These are phyloP conservation scores for Colletotrichum echinochloae DNA, from an alignment of 2,329 filamentous ascomycete species.

Conservation along the genomic window DNA sequence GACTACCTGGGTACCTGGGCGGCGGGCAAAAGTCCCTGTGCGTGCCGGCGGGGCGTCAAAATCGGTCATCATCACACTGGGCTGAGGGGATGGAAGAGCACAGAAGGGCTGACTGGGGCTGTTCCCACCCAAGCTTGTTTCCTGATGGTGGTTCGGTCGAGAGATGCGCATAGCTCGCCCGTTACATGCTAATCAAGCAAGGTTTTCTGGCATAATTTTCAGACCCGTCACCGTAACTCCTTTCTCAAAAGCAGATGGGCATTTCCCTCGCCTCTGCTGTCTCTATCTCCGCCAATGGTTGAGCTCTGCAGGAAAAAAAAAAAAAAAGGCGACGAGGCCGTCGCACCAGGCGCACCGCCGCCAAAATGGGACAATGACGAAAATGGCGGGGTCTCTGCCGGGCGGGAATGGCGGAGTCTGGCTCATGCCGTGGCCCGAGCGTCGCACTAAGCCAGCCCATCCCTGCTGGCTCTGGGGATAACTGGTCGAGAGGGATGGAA, in stretches of 20 bases:
- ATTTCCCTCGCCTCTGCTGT: not conserved
- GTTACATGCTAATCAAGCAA: not conserved
- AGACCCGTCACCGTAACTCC: not conserved
- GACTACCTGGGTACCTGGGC: too few relatives aligned
- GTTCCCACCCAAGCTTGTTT: constrained; percentile 11
- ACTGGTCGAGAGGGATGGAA: constrained; percentile 41
- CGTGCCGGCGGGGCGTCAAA: constrained; percentile 35
- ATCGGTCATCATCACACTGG: constrained; percentile 39
- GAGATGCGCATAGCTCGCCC: not conserved
- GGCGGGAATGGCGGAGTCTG: constrained; percentile 39
- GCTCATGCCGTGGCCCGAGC: constrained; percentile 35
- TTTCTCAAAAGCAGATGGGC: not conserved
- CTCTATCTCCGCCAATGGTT: not conserved
- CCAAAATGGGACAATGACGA: constrained; percentile 35
- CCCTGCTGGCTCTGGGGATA: not conserved
- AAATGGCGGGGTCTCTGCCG: constrained; percentile 37
- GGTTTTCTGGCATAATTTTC: too few relatives aligned
- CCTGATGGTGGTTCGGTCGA: not conserved
- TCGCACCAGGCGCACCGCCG: constrained; percentile 5
- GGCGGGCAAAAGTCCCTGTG: constrained; percentile 21
- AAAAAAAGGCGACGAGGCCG: constrained; percentile 11
- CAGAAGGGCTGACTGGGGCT: constrained; percentile 32
- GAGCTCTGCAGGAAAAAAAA: too few relatives aligned
- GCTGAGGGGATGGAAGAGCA: constrained; percentile 36
- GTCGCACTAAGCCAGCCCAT: constrained; percentile 12